phyloP scores from a whole-genome alignment of 2,329 filamentous ascomycete genomes.

The Cryoendolithus antarcticus region DNA sequence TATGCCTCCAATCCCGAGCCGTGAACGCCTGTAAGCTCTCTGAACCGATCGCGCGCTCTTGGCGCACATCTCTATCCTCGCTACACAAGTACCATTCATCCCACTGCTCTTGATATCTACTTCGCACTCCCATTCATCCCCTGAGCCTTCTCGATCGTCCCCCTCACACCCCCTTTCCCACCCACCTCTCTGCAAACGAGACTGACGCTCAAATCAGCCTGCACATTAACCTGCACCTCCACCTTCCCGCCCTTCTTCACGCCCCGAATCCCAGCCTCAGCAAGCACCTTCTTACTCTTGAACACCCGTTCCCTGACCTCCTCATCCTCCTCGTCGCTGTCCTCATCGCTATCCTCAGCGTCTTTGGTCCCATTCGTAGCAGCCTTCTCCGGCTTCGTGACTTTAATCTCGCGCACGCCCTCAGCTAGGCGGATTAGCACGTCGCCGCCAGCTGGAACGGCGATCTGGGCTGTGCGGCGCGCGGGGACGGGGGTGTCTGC shows the following conservation, averaged over 20 bases:
- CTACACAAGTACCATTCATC: too few species aligned
- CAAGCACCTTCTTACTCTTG: conserved; percentile 73
- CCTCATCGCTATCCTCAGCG: conserved; percentile 48
- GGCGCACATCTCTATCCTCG: too few species aligned
- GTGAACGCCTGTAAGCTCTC: too few species aligned
- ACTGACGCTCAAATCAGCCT: conserved; percentile 64
- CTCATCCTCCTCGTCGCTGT: conserved; percentile 65
- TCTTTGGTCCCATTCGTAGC: conserved; percentile 46
- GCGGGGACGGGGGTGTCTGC: conserved; percentile 84
- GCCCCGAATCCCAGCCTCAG: conserved; percentile 71
- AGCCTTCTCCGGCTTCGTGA: conserved; percentile 71
- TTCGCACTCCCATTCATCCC: too few species aligned
- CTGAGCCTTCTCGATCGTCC: conserved; percentile 19
- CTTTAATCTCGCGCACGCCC: conserved; percentile 81
- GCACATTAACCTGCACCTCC: conserved; percentile 85
- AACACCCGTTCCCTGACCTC: conserved; percentile 83
- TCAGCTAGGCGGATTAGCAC: conserved; percentile 82
- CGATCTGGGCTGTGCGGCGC: conserved; percentile 68
- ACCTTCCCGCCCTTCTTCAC: conserved; percentile 84
- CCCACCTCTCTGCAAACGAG: conserved; percentile 78
- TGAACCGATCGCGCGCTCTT: too few species aligned
- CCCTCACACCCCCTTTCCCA: conserved; percentile 71
- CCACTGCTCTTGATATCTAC: too few species aligned
- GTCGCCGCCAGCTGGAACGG: conserved; percentile 67
- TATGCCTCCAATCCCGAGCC: too few species aligned